Conservation (phyloP, 1,284 basidiomycete species). For the Fistulinella cinereoalba region DNA sequence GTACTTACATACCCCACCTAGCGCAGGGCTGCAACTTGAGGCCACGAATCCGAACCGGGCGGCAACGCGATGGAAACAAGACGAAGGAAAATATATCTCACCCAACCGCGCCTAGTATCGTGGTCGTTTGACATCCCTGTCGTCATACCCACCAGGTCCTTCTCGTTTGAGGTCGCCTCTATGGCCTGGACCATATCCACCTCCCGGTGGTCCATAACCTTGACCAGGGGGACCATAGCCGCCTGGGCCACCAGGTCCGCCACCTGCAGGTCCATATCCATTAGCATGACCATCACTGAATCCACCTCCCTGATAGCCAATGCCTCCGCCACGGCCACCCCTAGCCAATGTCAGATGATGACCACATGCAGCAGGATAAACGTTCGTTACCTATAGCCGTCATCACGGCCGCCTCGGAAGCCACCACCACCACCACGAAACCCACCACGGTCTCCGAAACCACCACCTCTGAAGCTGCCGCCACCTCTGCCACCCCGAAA, state of each 20-base stretch:
- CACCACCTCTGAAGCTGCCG: slow-evolving; percentile 38
- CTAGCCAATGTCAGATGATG: slow-evolving; percentile 34
- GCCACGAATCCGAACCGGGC: slow-evolving; percentile 21
- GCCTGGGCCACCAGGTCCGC: slow-evolving; percentile 45
- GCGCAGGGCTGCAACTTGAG: slow-evolving; percentile 31
- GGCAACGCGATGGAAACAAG: slow-evolving; percentile 18
- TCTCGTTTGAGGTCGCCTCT: slow-evolving; percentile 67
- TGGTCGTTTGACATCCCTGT: slow-evolving; percentile 76
- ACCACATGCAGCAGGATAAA: slow-evolving; percentile 17
- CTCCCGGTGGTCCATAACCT: slow-evolving; percentile 34
- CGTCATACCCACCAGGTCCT: slow-evolving; percentile 70
- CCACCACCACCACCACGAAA: slow-evolving; percentile 40
- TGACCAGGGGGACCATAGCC: slow-evolving; percentile 46
- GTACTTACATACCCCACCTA: slow-evolving; percentile 38
- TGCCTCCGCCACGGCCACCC: slow-evolving; percentile 68
- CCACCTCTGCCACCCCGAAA: slow-evolving; percentile 43
- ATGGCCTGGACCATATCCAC: slow-evolving; percentile 43
- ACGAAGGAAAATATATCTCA: slow-evolving; percentile 29
- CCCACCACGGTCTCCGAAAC: slow-evolving; percentile 36
- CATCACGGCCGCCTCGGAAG: slow-evolving; percentile 42
- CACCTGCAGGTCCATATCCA: slow-evolving; percentile 50
- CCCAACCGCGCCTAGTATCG: slow-evolving; percentile 60
- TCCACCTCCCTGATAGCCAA: slow-evolving; percentile 65
- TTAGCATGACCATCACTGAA: slow-evolving; percentile 56
- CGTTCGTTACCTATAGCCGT: slow-evolving; percentile 51